Base-by-base conservation (phyloP, 345 rosid genomes). In the Salix dunnii region DNA sequence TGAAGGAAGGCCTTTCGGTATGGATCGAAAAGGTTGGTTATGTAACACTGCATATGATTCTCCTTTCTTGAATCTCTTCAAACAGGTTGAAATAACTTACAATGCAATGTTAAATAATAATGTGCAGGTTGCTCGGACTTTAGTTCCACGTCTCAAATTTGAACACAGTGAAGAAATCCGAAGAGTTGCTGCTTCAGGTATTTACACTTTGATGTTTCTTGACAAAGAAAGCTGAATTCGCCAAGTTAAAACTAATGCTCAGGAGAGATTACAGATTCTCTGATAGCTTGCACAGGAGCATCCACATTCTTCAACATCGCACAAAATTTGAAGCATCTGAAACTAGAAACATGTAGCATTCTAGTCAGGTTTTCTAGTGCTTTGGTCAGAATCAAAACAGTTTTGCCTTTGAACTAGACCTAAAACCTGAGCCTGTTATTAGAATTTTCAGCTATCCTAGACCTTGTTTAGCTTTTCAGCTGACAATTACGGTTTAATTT, bases 21-120 rank as follows among this genome's bases (percentile, higher is more conserved):
- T 74, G 77, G 77, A 74, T 30, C 16, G 79, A 83, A 35, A 74
- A 83, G 86, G 86, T 80, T 71, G 23, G 48, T 77, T 35, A 68
- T 18, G 62, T 0, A 7, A 11, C 28, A 55, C 62, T 55, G 27
- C 14, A 55, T 1, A 55, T 55, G 28, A 58, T 58, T 58, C 25
- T 58, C 28, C 63, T 58, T 58, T 58, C 63, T 51, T 51, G 58
- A 51, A 17, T 3, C 71, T 12, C 35, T 14, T 67, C 14, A 36
- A 6, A 17, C 17, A 4, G 53, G 67, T 67, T 25, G 18, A 28
- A 11, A 18, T 21, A 6, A 21, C 60, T 20, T 21, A 2, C 60
- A 53, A 53, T 30, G 27, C 38, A 68, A 36, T 6, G 27, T 12
- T 40, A 6, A 35, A n/a, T 8, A 38, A 43, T 17, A 35, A 13